These are phyloP conservation scores for Aspergillus fumigatiaffinis DNA, from an alignment of 2,329 filamentous ascomycete genomes.

Conservation along the genomic window DNA sequence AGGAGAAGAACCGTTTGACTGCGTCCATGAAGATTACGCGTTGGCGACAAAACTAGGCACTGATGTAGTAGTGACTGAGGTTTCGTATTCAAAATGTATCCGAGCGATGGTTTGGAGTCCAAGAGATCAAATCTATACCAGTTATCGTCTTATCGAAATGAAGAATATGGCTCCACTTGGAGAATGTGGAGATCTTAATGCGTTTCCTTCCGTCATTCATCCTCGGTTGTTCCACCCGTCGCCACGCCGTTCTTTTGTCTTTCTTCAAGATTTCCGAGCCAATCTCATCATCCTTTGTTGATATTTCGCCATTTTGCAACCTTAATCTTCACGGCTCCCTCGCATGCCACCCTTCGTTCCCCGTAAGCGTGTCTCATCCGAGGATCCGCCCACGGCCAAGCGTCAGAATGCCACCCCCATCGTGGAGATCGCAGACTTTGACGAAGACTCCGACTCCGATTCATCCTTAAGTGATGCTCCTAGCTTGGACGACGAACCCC, in stretches of 20 bases:
- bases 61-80: background rate
- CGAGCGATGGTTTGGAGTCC: background rate
- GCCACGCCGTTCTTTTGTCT: background rate
- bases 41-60: constrained; percentile 9
- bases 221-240: background rate
- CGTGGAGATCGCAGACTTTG: constrained; percentile 18
- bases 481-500: constrained; percentile 52
- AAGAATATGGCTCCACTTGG: background rate
- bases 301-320: background rate
- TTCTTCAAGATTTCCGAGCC: constrained; percentile 9
- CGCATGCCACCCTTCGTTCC: constrained; percentile 47
- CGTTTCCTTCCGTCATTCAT: background rate
- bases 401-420: constrained; percentile 28
- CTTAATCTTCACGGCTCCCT: constrained; percentile 1
- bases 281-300: background rate
- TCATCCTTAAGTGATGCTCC: constrained; percentile 38
- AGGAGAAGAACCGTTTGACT: constrained; percentile 74
- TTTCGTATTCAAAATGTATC: background rate
- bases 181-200: background rate
- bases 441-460: constrained; percentile 28
- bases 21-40: constrained; percentile 37
- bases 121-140: background rate
- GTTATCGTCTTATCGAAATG: background rate
- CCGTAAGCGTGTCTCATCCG: constrained; percentile 38
- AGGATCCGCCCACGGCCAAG: constrained; percentile 33